Evolutionary conservation across 2,329 filamentous ascomycete species (phyloP), one percentile per base, ranked within the genome.

Genomic region (Sporothrix globosa): DNA sequence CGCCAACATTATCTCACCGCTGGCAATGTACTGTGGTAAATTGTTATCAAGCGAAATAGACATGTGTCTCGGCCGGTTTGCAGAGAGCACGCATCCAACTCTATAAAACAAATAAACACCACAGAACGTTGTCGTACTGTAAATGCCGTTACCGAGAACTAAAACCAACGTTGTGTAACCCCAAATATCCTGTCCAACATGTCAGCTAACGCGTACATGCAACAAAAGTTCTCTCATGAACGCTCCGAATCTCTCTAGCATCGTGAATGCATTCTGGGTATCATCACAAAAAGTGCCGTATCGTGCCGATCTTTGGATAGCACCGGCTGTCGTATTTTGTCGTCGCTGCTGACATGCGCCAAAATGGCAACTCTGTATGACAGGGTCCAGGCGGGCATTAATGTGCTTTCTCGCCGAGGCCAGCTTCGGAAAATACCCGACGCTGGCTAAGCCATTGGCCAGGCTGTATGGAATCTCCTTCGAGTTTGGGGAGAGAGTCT

Each of bases 371-470:
- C 21, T 44, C n/a, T 24, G 19, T 4, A 27, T 13, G 17, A 9
- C 13, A 5, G 14, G 13, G 3, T 17, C 3, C 21, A 24, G 21
- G 39, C 7, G 58, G 54, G 6, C 1, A 13, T 44, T 17, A 44
- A 13, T 46, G 10, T 27, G 58, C n/a, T 46, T 44, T 44, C 19
- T 41, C 34, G 61, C 9, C 19, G 13, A 68, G 34, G 11, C 56
- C 48, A 19, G 44, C 13, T 13, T 56, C 60, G 17, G 50, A 56
- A 48, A 21, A 44, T 27, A 48, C 30, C 9, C 30, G 48, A 3
- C 53, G 46, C 34, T 61, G 53, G 48, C 63, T 24, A n/a, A 67
- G 46, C 69, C 69, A 70, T 14, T 61, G 69, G 44, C 44, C 11
- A 27, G 63, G 54, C 17, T 66, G 24, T 9, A 67, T 44, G 21